Evolutionary conservation across 2,329 filamentous ascomycete genomes (phyloP).

Genomic region (Boeremia lycopersici): DNA sequence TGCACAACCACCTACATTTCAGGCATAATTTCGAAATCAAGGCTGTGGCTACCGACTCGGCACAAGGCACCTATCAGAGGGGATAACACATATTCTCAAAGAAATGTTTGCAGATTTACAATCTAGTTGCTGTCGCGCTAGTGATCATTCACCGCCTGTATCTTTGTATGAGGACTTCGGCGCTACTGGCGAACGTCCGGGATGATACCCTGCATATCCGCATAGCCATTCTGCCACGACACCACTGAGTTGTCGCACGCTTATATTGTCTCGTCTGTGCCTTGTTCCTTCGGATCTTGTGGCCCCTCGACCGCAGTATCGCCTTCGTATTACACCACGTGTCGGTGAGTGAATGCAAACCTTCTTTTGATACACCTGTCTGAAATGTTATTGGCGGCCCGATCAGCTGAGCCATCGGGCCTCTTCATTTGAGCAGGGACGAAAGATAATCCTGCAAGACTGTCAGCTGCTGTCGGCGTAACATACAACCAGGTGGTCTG

Average conservation of each 20-base stretch:
- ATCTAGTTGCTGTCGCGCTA: not conserved
- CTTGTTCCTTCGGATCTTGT: constrained; percentile 10
- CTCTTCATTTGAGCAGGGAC: not conserved
- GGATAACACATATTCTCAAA: not conserved
- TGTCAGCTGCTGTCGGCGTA: not conserved
- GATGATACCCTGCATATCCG: constrained; percentile 13
- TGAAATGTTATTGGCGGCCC: constrained; percentile 1
- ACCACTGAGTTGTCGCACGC: constrained; percentile 3
- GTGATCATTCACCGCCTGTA: constrained; percentile 9
- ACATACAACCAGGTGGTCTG: not conserved
- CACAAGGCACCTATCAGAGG: too few relatives aligned
- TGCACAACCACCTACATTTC: not conserved
- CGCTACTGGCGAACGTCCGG: constrained; percentile 10
- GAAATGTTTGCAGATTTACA: not conserved
- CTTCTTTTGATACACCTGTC: not conserved
- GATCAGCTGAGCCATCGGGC: not conserved
- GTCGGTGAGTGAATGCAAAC: constrained; percentile 1
- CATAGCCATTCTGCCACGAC: constrained; percentile 8
- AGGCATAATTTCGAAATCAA: not conserved
- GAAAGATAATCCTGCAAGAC: not conserved
- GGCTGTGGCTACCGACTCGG: not conserved
- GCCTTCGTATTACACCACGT: constrained; percentile 4
- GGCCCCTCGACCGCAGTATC: constrained; percentile 15
- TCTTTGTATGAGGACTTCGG: not conserved
- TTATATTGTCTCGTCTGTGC: not conserved